Evolutionary conservation across 2,329 filamentous ascomycete species (phyloP), one percentile per base, ranked within the genome.

Genomic region (Pleomassaria siparia): DNA sequence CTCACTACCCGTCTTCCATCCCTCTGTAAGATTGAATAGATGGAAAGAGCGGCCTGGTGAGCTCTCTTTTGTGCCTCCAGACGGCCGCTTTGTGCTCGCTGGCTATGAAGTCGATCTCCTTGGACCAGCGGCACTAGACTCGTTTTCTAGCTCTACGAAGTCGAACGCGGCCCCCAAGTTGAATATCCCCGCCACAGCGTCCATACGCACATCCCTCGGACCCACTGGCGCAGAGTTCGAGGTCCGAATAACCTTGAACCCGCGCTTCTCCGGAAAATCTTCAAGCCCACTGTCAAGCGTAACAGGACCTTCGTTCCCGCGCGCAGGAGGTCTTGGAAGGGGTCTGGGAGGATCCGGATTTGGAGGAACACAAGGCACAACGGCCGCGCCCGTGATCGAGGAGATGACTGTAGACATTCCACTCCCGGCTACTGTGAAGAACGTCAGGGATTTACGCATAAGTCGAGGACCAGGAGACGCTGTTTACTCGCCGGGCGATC

Each of bases 51-150:
- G 84, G 46, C 90, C 91, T 0, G 94, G 94, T 2, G 88, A 96
- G 55, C 77, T 99, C n/a, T 95, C 89, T 65, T 99, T 99, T 63
- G 83, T 99, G 11, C 94, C 94, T 2, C 94, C 94, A 0, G 94
- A 99, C 68, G 94, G 94, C 25, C 83, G 90, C 35, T 99, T 97
- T 68, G 88, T 96, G 32, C 79, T 99, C 15, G 91, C 91, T 25
- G 91, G 91, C 18, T 99, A 99, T 66, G 92, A 96, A 70, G 90
- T 95, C 16, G 89, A 99, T 69, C 74, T 99, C 18, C 77, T 97
- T 11, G 91, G 91, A 0, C 82, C 87, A 41, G 80, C 84, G 76
- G 55, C 74, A 52, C 52, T 73, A 62, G 57, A 66, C 10, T 46
- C 61, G 22, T 65, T 69, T 50, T 61, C 65, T 2, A 62, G 54